phyloP scores from a whole-genome alignment of 2,329 filamentous ascomycete genomes.

The Xylariaceae sp. region DNA sequence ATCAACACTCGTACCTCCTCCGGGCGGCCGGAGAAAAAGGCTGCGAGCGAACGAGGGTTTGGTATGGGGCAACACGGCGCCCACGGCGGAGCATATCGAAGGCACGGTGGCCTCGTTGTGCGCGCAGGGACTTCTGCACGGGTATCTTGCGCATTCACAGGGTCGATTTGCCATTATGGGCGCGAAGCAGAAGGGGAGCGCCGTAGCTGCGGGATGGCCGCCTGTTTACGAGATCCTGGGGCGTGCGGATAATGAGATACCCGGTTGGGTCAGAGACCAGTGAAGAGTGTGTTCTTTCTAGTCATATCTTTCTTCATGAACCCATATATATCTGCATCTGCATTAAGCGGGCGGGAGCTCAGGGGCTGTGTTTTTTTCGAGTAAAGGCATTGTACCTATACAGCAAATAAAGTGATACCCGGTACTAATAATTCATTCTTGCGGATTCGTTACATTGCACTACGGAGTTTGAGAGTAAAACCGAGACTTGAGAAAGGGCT shows the following conservation, averaged over 20 bases:
- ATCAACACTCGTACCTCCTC: slow-evolving; percentile 44
- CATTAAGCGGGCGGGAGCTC: not conserved
- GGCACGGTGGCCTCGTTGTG: slow-evolving; percentile 70
- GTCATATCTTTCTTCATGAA: too few species aligned
- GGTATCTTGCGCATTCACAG: slow-evolving; percentile 74
- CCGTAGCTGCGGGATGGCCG: slow-evolving; percentile 70
- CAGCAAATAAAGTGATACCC: slow-evolving; percentile 12
- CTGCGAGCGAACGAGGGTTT: slow-evolving; percentile 55
- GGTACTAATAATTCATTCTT: not conserved
- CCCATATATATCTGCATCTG: not conserved
- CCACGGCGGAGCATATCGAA: slow-evolving; percentile 65
- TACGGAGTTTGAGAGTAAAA: too few species aligned
- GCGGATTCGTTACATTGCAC: not conserved
- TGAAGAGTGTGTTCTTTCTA: not conserved
- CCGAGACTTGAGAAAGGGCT: too few species aligned
- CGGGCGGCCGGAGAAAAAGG: slow-evolving; percentile 39
- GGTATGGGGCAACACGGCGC: slow-evolving; percentile 57
- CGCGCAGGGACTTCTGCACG: slow-evolving; percentile 73
- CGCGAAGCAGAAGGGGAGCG: slow-evolving; percentile 59
- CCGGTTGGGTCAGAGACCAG: slow-evolving; percentile 27
- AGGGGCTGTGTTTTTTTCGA: not conserved
- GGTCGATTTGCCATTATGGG: slow-evolving; percentile 78
- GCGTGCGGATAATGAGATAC: slow-evolving; percentile 50
- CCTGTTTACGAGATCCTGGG: slow-evolving; percentile 63
- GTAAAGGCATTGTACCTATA: not conserved